These are phyloP conservation scores for Phytophthora idaei DNA, from an alignment of 352 stramenopile species.

Conservation along the genomic window DNA sequence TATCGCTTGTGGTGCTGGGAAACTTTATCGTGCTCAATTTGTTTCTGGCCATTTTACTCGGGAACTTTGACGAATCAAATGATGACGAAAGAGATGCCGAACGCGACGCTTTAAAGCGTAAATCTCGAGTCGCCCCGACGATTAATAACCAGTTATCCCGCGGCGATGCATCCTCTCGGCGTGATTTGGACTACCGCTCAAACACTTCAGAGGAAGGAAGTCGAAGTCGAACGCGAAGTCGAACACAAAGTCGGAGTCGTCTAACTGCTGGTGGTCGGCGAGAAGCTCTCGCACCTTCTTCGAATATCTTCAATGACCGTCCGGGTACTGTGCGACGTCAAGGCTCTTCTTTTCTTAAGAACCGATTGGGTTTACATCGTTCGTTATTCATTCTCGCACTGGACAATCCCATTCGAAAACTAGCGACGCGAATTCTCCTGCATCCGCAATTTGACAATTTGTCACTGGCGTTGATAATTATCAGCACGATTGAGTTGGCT, in stretches of 20 bases:
- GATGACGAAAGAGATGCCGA: conserved; percentile 56
- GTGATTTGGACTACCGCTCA: conserved; percentile 17
- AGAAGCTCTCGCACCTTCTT: conserved; percentile 18
- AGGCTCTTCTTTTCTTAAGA: conserved; percentile 20
- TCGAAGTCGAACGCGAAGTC: conserved; percentile 1
- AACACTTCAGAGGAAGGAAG: conserved; percentile 23
- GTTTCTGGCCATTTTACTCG: conserved; percentile 92
- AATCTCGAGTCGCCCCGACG: conserved; percentile 32
- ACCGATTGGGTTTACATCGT: conserved; percentile 25
- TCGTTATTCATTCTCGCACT: conserved; percentile 55
- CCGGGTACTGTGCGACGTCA: neutral
- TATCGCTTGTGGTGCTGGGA: conserved; percentile 85
- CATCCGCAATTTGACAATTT: conserved; percentile 79
- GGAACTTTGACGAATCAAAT: conserved; percentile 83
- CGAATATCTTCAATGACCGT: conserved; percentile 44
- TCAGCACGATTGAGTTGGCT: conserved; percentile 74
- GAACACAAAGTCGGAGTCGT: conserved; percentile 18
- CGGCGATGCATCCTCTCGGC: conserved; percentile 14
- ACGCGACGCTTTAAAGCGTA: conserved; percentile 42
- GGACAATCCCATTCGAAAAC: conserved; percentile 58
- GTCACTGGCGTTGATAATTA: conserved; percentile 73
- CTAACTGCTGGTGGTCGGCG: conserved; percentile 24
- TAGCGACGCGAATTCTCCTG: conserved; percentile 50
- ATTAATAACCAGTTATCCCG: conserved; percentile 13
- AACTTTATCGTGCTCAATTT: conserved; percentile 93